Conservation (phyloP, 306 rosid species). For the Fagus crenata region DNA sequence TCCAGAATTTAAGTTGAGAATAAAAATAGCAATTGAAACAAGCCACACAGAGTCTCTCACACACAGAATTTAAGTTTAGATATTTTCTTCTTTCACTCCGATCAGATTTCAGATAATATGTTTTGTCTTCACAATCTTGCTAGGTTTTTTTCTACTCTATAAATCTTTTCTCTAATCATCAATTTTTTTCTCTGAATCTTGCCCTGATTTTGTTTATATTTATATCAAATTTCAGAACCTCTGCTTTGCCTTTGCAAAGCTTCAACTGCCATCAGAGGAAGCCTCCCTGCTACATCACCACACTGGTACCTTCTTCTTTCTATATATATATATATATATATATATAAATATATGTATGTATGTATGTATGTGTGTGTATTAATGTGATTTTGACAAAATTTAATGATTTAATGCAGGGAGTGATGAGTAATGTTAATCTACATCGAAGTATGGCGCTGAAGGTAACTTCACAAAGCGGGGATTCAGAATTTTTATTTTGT, state of each 20-base stretch:
- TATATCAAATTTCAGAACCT: constrained; percentile 49
- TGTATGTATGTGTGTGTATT: background rate
- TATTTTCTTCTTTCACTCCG: background rate
- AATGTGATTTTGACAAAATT: constrained; percentile 12
- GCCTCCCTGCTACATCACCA: constrained; percentile 22
- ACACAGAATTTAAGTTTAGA: background rate
- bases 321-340: background rate
- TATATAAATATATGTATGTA: background rate
- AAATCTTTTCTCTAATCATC: background rate
- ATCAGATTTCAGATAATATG: constrained; percentile 35
- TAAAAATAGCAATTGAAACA: too few species aligned
- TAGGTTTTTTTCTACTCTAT: constrained; percentile 32
- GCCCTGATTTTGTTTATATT: background rate
- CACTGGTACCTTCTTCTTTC: constrained; percentile 42
- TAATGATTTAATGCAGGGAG: constrained; percentile 39
- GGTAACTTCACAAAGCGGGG: constrained; percentile 39
- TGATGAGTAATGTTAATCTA: constrained; percentile 34
- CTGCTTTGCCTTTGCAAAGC: constrained; percentile 45
- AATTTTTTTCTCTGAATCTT: background rate
- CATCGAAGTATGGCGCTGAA: constrained; percentile 53
- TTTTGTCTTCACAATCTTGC: constrained; percentile 64
- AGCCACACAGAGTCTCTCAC: background rate
- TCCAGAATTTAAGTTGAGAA: background rate
- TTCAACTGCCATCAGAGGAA: constrained; percentile 39
- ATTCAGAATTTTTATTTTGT: constrained; percentile 4